phyloP scores from a whole-genome alignment of 2,329 filamentous ascomycete species.

The Trichophyton mentagrophytes region DNA sequence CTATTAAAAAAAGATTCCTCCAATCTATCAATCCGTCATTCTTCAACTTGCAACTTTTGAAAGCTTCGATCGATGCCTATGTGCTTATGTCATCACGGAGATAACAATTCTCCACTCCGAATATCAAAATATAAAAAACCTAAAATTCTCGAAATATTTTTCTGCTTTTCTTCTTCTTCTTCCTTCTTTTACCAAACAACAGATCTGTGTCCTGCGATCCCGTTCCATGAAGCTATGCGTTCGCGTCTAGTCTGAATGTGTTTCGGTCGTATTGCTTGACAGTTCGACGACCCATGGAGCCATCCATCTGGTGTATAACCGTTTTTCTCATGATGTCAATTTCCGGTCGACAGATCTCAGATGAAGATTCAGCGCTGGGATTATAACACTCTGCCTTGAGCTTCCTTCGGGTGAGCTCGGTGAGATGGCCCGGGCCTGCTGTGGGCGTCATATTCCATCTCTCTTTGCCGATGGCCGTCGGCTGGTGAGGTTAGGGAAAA shows the following conservation, averaged over 20 bases:
- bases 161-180: slow-evolving; percentile 20
- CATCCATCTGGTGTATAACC: slow-evolving; percentile 41
- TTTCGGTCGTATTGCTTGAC: slow-evolving; percentile 67
- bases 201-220: slow-evolving; percentile 83
- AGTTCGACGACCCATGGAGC: slow-evolving; percentile 80
- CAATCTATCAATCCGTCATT: neutral
- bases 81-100: neutral
- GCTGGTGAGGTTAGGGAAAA: slow-evolving; percentile 78
- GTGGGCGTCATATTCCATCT: slow-evolving; percentile 75
- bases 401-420: slow-evolving; percentile 59
- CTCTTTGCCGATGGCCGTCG: slow-evolving; percentile 80
- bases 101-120: neutral
- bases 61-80: neutral
- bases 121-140: slow-evolving; percentile 1
- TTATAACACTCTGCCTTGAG: slow-evolving; percentile 42
- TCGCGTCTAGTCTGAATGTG: slow-evolving; percentile 26
- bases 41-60: neutral
- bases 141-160: slow-evolving; percentile 1
- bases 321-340: slow-evolving; percentile 57
- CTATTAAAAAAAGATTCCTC: neutral
- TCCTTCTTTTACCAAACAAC: slow-evolving; percentile 29
- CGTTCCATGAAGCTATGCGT: slow-evolving; percentile 35
- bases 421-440: slow-evolving; percentile 37
- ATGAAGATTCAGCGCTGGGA: slow-evolving; percentile 48
- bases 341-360: slow-evolving; percentile 94